Percentiles rank a stretch among this genome's conserved stretches.
Conservation (phyloP, 768 basidiomycete genomes). For the Russula abietina region DNA sequence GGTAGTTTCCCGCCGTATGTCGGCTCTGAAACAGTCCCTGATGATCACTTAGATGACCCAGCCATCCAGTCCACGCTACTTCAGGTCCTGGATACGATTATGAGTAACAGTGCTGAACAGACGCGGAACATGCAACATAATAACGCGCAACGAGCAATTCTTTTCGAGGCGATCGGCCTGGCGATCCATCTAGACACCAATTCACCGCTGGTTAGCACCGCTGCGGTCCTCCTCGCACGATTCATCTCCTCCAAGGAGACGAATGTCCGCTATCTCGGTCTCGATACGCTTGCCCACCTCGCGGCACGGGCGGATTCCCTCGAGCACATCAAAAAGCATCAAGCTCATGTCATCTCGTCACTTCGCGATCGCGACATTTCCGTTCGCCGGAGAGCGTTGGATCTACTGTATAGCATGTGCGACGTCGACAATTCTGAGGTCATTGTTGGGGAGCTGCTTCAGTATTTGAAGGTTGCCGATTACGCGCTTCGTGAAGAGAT, state of each 20-base stretch:
- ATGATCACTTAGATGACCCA: slow-evolving; percentile 61
- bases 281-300: slow-evolving; percentile 98
- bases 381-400: slow-evolving; percentile 87
- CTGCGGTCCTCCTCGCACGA: slow-evolving; percentile 85
- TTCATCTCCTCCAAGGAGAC: slow-evolving; percentile 99
- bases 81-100: slow-evolving; percentile 80
- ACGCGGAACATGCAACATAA: slow-evolving; percentile 96
- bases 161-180: slow-evolving; percentile 95
- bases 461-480: slow-evolving; percentile 93
- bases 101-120: slow-evolving; percentile 87
- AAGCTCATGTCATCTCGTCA: slow-evolving; percentile 89
- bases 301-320: slow-evolving; percentile 90
- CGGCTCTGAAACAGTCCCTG: neutral
- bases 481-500: slow-evolving; percentile 96
- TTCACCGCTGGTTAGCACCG: slow-evolving; percentile 80
- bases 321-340: slow-evolving; percentile 90
- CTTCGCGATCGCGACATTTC: slow-evolving; percentile 97
- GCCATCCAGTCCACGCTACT: slow-evolving; percentile 71
- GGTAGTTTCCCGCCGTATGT: slow-evolving; percentile 44
- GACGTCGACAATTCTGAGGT: slow-evolving; percentile 94
- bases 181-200: slow-evolving; percentile 94
- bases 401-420: slow-evolving; percentile 98
- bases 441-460: slow-evolving; percentile 91
- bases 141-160: slow-evolving; percentile 96
- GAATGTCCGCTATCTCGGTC: slow-evolving; percentile 93